Evolutionary conservation across 164 flowering plant species (phyloP).

Genomic region (Aristolochia contorta): DNA sequence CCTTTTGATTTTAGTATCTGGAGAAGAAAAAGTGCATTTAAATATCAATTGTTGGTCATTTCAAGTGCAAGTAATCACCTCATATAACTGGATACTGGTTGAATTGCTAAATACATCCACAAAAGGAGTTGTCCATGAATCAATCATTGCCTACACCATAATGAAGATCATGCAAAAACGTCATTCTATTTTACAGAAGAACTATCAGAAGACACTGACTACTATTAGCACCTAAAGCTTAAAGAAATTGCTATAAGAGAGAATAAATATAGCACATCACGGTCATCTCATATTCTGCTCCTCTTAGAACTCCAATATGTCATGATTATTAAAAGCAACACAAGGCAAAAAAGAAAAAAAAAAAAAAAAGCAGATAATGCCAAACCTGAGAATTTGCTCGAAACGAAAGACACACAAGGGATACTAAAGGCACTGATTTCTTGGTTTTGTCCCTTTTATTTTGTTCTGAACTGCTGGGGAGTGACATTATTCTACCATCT

Average conservation of each 20-base stretch:
- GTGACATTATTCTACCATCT: constrained; percentile 44
- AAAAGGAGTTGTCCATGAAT: constrained; percentile 79
- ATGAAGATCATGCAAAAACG: background rate
- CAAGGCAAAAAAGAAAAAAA: too few species aligned
- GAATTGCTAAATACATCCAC: constrained; percentile 45
- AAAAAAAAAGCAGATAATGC: background rate
- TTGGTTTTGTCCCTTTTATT: constrained; percentile 16
- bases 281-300: background rate
- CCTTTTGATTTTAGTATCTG: background rate
- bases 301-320: background rate
- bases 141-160: constrained; percentile 64
- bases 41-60: background rate
- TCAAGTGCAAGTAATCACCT: constrained; percentile 36
- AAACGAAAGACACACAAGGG: constrained; percentile 78
- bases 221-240: background rate
- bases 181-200: background rate
- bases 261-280: background rate
- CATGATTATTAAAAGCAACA: background rate
- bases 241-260: background rate
- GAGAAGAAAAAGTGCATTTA: background rate
- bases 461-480: constrained; percentile 38
- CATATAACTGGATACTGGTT: constrained; percentile 45
- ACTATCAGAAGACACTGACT: background rate
- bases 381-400: constrained; percentile 86
- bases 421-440: constrained; percentile 28